These are phyloP conservation scores for Cladosporium sp. DNA, from an alignment of 2,329 filamentous ascomycete species.

Conservation along the genomic window DNA sequence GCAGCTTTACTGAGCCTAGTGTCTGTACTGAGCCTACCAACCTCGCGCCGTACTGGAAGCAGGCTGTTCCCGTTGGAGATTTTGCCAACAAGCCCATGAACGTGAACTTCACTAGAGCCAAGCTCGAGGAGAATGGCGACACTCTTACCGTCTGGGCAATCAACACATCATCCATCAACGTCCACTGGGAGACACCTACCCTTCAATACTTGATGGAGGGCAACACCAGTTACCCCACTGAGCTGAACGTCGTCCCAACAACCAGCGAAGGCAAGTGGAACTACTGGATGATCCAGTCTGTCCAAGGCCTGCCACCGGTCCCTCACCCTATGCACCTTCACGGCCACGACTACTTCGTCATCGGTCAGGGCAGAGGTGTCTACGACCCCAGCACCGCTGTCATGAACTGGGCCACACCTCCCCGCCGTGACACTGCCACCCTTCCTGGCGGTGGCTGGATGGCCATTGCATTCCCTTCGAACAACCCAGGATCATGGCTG, in stretches of 20 bases:
- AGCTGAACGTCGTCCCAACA: constrained; percentile 40
- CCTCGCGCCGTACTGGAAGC: constrained; percentile 25
- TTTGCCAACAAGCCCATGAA: constrained; percentile 19
- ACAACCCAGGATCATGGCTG: constrained; percentile 51
- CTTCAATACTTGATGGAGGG: constrained; percentile 40
- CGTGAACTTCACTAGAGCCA: constrained; percentile 26
- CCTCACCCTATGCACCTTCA: constrained; percentile 48
- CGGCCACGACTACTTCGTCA: constrained; percentile 33
- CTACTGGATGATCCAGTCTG: constrained; percentile 47
- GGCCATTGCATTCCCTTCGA: constrained; percentile 46
- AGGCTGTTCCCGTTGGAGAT: constrained; percentile 31
- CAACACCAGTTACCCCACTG: constrained; percentile 38
- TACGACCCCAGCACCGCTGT: constrained; percentile 27
- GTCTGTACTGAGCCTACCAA: constrained; percentile 22
- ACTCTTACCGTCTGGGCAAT: constrained; percentile 34
- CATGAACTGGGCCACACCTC: constrained; percentile 40
- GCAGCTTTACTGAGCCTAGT: constrained; percentile 18
- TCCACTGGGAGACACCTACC: constrained; percentile 42
- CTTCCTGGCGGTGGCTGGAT: constrained; percentile 44
- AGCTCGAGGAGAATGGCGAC: constrained; percentile 29
- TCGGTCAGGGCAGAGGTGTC: constrained; percentile 22
- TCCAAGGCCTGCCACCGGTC: constrained; percentile 30
- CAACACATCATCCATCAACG: constrained; percentile 39
- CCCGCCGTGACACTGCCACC: constrained; percentile 45
- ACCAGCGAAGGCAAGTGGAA: constrained; percentile 38